Base-by-base conservation (phyloP, 495 filamentous ascomycete species). In the Chaetomium tenue region DNA sequence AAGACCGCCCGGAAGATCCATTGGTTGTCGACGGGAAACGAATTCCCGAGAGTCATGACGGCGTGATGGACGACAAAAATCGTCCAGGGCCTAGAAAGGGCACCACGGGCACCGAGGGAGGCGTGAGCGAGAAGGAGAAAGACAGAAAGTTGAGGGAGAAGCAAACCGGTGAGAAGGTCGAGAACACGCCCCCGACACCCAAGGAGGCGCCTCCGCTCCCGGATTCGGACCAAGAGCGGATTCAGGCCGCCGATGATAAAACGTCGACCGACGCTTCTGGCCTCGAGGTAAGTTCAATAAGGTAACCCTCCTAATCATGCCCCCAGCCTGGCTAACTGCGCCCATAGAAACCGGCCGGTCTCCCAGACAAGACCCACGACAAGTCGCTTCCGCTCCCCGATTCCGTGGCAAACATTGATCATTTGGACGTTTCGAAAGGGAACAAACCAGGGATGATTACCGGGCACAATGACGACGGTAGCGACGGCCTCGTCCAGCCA, bases 21-120 rank as follows among this genome's bases (percentile, higher is more conserved):
- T 79, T 75, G 39, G 75, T 77, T 55, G 69, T 84, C 2, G 85
- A 90, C 64, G 89, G 87, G n/a, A 82, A 83, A 72, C 79, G 84
- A 69, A 91, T 93, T 66, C 91, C 89, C 18, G 82, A 87, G 60
- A 85, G 85, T 30, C 91, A 93, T 67, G 89, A 93, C 73, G 91
- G 92, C 16, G 92, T 96, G 22, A 97, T 96, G 92, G 88, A 94
- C 70, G 91, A 96, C 74, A 89, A 87, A 50, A 77, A 89, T 70
- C 81, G 91, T 56, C 70, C 77, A 18, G 83, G 85, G 37, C 90
- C 92, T 11, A 93, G 91, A 71, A 82, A 90, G 70, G 92, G 92
- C 26, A 93, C 91, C 48, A 89, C 90, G 13, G 92, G 92, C 12
- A 94, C 90, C 0, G 90, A 91, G 68, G 91, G 91, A 28, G 92